Conservation (phyloP, 768 basidiomycete genomes). For the Lactifluus piperatus region DNA sequence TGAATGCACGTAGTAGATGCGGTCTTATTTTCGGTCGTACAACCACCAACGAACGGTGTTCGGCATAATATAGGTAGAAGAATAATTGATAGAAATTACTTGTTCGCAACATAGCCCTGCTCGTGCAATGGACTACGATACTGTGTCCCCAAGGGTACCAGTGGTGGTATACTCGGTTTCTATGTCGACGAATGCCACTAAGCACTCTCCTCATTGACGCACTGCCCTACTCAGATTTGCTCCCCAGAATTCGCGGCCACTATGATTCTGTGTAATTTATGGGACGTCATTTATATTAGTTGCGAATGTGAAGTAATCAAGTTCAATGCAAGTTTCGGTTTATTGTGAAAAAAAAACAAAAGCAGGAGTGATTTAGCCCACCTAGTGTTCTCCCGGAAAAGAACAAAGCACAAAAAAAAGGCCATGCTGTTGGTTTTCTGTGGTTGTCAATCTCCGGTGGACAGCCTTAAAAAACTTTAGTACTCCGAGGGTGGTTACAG, state of each 20-base stretch:
- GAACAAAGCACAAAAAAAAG: background rate
- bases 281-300: background rate
- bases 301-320: background rate
- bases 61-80: background rate
- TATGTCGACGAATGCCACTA: background rate
- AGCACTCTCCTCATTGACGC: background rate
- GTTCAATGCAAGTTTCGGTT: background rate
- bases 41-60: background rate
- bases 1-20: background rate
- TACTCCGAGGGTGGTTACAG: background rate
- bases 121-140: no score
- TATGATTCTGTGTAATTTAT: background rate
- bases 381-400: background rate
- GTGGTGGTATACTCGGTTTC: no score
- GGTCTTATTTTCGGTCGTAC: background rate
- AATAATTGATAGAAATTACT: no score
- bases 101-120: no score
- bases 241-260: background rate
- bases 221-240: background rate
- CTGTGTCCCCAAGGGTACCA: no score
- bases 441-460: slow-evolving; percentile 2
- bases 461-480: slow-evolving; percentile 13
- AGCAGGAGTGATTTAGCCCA: background rate
- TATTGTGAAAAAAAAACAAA: background rate
- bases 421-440: background rate